A percentile compares a stretch with the other conserved stretches of the same genome.
Evolutionary conservation across 345 rosid species (phyloP).

Genomic region (Aquilaria yunnanensis): DNA sequence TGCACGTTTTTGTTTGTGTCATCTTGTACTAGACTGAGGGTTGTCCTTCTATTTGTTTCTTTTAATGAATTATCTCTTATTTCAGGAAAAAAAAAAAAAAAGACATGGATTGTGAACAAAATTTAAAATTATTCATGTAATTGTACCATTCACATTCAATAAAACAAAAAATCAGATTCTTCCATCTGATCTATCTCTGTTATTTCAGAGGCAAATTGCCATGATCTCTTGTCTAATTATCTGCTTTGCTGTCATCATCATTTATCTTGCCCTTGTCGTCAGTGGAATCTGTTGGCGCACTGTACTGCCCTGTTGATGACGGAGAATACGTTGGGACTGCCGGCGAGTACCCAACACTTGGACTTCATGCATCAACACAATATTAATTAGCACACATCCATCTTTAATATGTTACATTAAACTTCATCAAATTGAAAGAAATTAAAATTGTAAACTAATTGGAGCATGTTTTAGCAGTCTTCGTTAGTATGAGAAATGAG

Average conservation of each 20-base stretch:
- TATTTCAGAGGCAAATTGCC: too few relatives aligned
- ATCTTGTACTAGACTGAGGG: too few relatives aligned
- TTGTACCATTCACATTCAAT: too few relatives aligned
- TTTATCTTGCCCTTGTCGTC: constrained; percentile 34
- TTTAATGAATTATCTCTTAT: too few relatives aligned
- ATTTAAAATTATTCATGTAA: too few relatives aligned
- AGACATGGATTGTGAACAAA: too few relatives aligned
- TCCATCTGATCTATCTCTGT: too few relatives aligned
- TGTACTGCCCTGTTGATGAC: constrained; percentile 72
- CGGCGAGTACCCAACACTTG: constrained; percentile 84
- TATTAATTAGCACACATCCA: neutral
- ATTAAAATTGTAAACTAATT: neutral
- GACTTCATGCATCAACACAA: constrained; percentile 24
- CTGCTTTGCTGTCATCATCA: constrained; percentile 2
- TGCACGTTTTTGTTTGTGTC: too few relatives aligned
- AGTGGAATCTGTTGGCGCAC: constrained; percentile 54
- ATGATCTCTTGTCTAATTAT: too few relatives aligned
- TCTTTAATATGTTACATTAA: neutral
- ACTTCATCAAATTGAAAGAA: neutral
- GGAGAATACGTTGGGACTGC: constrained; percentile 79
- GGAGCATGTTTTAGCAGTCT: neutral
- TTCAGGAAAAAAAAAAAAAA: too few relatives aligned
- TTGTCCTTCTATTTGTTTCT: too few relatives aligned
- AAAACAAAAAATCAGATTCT: too few relatives aligned
- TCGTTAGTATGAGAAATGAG: neutral